Base-by-base conservation (phyloP, 371 early-diverging fungal genomes). In the Mycotypha africana region DNA sequence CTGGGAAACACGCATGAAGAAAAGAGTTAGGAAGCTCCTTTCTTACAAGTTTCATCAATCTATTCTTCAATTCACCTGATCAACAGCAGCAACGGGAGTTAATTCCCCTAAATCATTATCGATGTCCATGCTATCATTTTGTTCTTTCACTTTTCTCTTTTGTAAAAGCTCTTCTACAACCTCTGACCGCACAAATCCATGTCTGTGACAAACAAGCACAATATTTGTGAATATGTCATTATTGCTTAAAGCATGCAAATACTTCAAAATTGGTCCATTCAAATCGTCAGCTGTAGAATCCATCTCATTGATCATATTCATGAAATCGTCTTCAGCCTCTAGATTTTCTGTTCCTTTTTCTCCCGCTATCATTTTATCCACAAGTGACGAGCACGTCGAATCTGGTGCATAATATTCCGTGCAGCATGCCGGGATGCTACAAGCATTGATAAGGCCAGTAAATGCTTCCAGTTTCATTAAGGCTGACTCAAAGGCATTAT, bases 361-460 rank as follows among this genome's bases (percentile, higher is more conserved):
- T n/a, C n/a, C n/a, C n/a, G n/a, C n/a, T n/a, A n/a, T n/a, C n/a
- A 65, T 46, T 10, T 48, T 46, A 35, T 63, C 64, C 2, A 63
- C 51, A 2, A 57, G 35, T 2, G 39, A 46, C 5, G 60, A 57
- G 1, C 57, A 52, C 45, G 45, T 44, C 0, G 60, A 65, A 31
- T 56, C 56, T n/a, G 65, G 58, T 11, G 49, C 54, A 38, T 54
- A 52, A 30, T 61, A 44, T 23, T 58, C 53, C 34, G 61, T 35
- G 49, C 60, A 55, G 33, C 66, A 61, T 11, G 52, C 57, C 8
- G 51, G 62, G 22, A 49, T 61, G 34, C 56, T 70, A 33, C 74
- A 70, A 0, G 70, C 70, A 47, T 74, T 70, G 11, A 74, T 37
- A n/a, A 74, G 40, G 4, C 74, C 70, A 14, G 63, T 61, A 25